These are phyloP conservation scores for Apiotrichum gamsii DNA, from an alignment of 1,284 basidiomycete genomes.

Conservation along the genomic window DNA sequence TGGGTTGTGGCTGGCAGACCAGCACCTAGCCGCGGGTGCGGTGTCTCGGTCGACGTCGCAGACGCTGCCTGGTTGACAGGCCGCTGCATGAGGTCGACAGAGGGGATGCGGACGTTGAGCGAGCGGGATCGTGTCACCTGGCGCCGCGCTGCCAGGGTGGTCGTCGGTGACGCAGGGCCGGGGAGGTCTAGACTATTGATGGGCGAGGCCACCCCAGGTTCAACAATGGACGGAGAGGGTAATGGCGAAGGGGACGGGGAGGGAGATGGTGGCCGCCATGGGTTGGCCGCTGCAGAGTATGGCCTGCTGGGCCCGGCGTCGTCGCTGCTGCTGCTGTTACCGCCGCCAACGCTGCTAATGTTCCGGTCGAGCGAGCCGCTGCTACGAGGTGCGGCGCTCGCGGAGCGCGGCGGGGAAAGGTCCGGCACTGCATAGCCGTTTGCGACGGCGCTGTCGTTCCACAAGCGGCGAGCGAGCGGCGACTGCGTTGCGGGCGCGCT, in stretches of 20 bases:
- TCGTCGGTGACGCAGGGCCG: no score
- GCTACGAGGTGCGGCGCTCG: not conserved
- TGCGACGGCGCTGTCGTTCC: no score
- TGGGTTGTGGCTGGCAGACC: not conserved
- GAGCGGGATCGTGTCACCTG: conserved; percentile 9
- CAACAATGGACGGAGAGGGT: no score
- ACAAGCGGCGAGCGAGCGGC: no score
- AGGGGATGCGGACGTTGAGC: conserved; percentile 15
- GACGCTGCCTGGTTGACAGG: not conserved
- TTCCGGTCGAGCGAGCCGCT: not conserved
- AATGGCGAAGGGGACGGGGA: not conserved
- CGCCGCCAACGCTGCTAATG: not conserved
- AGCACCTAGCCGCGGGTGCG: not conserved
- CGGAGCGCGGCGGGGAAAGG: not conserved
- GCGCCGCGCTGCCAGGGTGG: not conserved
- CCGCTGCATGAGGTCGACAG: not conserved
- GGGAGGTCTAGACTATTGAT: no score
- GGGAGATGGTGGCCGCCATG: not conserved
- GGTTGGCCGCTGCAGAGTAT: not conserved
- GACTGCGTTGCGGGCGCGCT: no score
- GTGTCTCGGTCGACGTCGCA: not conserved
- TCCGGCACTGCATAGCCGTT: conserved; percentile 2
- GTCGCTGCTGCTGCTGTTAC: not conserved
- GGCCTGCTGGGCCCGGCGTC: not conserved
- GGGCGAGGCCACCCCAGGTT: no score